These are phyloP conservation scores for Neurospora sp. DNA, from an alignment of 495 filamentous ascomycete genomes.

Conservation along the genomic window DNA sequence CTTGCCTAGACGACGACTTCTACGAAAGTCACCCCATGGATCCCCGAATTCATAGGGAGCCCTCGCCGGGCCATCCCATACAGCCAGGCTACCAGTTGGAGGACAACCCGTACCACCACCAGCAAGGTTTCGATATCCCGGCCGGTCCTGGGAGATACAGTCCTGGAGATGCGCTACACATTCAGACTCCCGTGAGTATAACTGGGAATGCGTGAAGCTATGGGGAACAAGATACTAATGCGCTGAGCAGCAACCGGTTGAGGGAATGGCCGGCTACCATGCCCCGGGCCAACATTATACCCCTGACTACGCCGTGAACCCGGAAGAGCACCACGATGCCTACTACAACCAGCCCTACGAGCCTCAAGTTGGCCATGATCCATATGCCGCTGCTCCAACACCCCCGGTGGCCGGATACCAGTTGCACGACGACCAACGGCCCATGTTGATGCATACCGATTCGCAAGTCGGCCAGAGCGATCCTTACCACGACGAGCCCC, in stretches of 20 bases:
- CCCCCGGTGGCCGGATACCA: constrained; percentile 46
- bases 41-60: constrained; percentile 44
- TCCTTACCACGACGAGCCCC: constrained; percentile 37
- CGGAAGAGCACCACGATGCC: constrained; percentile 74
- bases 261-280: constrained; percentile 62
- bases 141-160: constrained; percentile 41
- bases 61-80: constrained; percentile 44
- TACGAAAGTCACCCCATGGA: constrained; percentile 45
- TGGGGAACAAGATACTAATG: constrained; percentile 4
- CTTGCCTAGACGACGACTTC: constrained; percentile 48
- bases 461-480: constrained; percentile 32
- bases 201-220: not conserved
- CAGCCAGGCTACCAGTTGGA: constrained; percentile 60
- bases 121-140: constrained; percentile 57
- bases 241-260: constrained; percentile 59
- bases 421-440: constrained; percentile 36
- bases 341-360: constrained; percentile 80
- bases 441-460: constrained; percentile 40
- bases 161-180: constrained; percentile 53
- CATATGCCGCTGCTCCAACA: not conserved
- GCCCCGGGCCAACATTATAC: constrained; percentile 49
- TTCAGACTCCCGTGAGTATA: constrained; percentile 58
- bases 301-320: constrained; percentile 64
- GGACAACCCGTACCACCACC: constrained; percentile 49
- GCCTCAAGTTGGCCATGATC: constrained; percentile 31